Evolutionary conservation across 2,329 filamentous ascomycete species (phyloP).

Genomic region (Aspergillus tubingensis): DNA sequence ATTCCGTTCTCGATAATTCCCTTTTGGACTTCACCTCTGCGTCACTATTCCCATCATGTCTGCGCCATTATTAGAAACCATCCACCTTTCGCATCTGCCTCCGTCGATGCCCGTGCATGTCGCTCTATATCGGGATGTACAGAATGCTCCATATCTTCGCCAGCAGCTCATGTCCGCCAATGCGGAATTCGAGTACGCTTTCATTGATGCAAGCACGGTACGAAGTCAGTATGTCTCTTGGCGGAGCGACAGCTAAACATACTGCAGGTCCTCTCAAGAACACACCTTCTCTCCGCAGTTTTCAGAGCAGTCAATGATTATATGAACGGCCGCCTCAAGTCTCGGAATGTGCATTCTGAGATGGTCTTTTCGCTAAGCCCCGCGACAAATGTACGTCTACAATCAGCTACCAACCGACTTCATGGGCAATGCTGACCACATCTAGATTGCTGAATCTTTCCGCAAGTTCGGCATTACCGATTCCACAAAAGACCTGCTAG

Average conservation of each 20-base stretch:
- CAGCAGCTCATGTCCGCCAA: constrained; percentile 85
- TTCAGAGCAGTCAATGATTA: constrained; percentile 74
- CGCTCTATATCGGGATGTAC: constrained; percentile 72
- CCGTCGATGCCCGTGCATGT: constrained; percentile 67
- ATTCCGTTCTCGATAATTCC: neutral
- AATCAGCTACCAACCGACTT: constrained; percentile 11
- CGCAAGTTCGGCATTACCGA: constrained; percentile 80
- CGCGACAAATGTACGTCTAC: constrained; percentile 71
- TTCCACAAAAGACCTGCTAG: constrained; percentile 69
- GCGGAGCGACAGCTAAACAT: neutral
- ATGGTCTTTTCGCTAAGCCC: constrained; percentile 78
- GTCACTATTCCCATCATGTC: constrained; percentile 24
- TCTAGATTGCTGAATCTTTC: constrained; percentile 86
- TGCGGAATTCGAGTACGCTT: constrained; percentile 84
- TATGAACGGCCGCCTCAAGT: constrained; percentile 65
- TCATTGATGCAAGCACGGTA: constrained; percentile 83
- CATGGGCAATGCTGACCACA: constrained; percentile 18
- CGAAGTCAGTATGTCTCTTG: constrained; percentile 22
- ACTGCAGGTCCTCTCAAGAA: constrained; percentile 66
- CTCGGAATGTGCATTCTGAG: constrained; percentile 85
- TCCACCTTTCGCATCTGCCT: constrained; percentile 76
- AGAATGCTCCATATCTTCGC: constrained; percentile 76
- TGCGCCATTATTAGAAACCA: constrained; percentile 57
- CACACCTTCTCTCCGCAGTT: constrained; percentile 72
- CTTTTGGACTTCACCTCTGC: neutral